Percentiles rank a stretch among this genome's conserved stretches.
Conservation (phyloP, 2,329 filamentous ascomycete genomes). For the Sporothrix pallida region DNA sequence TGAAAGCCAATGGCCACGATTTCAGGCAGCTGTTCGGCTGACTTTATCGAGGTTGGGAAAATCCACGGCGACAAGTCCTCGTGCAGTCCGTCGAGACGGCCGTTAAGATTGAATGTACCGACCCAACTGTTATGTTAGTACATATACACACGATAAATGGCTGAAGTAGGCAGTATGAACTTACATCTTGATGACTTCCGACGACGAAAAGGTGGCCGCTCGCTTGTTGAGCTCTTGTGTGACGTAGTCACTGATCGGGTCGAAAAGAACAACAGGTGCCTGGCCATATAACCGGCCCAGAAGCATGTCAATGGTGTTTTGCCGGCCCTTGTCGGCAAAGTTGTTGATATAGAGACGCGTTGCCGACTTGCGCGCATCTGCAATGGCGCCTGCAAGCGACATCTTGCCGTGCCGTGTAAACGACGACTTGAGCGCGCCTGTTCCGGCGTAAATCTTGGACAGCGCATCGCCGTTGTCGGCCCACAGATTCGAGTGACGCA, state of each 20-base stretch:
- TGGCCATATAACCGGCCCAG: constrained; percentile 86
- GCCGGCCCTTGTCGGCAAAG: constrained; percentile 89
- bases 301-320: constrained; percentile 93
- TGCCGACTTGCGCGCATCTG: constrained; percentile 94
- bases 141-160: neutral
- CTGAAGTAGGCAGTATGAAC: constrained; percentile 37
- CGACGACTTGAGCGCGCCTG: constrained; percentile 91
- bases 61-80: constrained; percentile 87
- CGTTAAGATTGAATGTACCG: constrained; percentile 95
- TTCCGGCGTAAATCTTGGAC: constrained; percentile 95
- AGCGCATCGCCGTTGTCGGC: constrained; percentile 95
- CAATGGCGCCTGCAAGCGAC: constrained; percentile 89
- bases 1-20: constrained; percentile 93
- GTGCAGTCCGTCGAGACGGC: constrained; percentile 76
- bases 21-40: constrained; percentile 71
- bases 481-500: constrained; percentile 90
- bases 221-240: constrained; percentile 73
- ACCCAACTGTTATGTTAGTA: constrained; percentile 54
- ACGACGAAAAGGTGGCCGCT: constrained; percentile 75
- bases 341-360: constrained; percentile 97
- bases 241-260: constrained; percentile 93
- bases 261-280: constrained; percentile 81
- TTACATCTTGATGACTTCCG: constrained; percentile 75
- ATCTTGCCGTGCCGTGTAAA: constrained; percentile 95
- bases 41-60: constrained; percentile 60